Evolutionary conservation across 805 yeast species (phyloP), one percentile per base, ranked within the genome.

Genomic region (Myxozyma kluyveri): DNA sequence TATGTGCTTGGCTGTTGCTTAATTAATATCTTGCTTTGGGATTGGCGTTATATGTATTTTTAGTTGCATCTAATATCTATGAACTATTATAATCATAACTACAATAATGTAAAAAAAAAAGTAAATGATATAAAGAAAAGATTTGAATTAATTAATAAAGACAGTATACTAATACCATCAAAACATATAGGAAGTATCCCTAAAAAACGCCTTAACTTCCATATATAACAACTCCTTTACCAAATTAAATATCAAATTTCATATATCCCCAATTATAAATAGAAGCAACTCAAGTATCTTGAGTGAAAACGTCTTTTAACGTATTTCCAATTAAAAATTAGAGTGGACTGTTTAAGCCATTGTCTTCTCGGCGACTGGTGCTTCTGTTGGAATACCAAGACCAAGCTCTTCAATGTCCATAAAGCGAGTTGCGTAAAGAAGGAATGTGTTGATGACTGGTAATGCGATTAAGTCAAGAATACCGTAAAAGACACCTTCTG

Each of bases 401-500:
- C 66, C 67, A 10, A 64, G 53, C 29, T 48, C 51, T 9, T 53
- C 59, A 35, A 63, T 50, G 45, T 63, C 65, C 14, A 60, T 47
- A 36, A 51, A 43, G 9, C 58, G 53, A 29, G 56, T 54, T 17
- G 44, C 49, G 42, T 42, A 56, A 37, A 63, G 41, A 49, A 63
- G 48, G 49, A 27, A 38, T 12, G 61, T 39, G 40, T 52, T 57
- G 26, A 62, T 14, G 37, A 55, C 49, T 17, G 63, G 72, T 60
- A 80, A 73, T 26, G 72, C 65, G 26, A 76, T 51, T 38, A 81
- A 56, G 66, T 80, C 85, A 54, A 81, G 66, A 52, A 80, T 68
- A 70, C 85, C 85, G 62, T 77, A 79, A 69, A 79, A 81, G 21
- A 75, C 80, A 40, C 78, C 76, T 63, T 78, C 84, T 31, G 81